Conservation (phyloP, 2,329 filamentous ascomycete genomes). For the Lasiodiplodia sp. region DNA sequence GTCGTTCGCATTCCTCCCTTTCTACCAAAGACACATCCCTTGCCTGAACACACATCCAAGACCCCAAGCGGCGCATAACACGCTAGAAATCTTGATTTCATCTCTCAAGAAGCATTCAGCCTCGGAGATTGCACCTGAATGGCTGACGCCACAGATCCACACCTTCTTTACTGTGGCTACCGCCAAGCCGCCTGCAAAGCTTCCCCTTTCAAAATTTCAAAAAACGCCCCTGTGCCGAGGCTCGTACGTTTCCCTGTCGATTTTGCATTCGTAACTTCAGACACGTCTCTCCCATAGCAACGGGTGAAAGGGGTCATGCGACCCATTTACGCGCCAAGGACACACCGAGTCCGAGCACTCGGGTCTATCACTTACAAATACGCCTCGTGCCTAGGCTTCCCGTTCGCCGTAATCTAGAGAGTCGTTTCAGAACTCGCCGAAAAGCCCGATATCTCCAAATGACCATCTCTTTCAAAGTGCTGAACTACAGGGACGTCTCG, state of each 20-base stretch:
- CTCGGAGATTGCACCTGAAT: slow-evolving; percentile 5
- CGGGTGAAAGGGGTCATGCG: not conserved
- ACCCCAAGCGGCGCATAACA: not conserved
- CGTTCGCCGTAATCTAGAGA: not conserved
- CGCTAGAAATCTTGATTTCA: not conserved
- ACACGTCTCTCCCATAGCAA: not conserved
- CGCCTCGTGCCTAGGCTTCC: no score
- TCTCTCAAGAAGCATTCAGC: not conserved
- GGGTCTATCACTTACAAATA: not conserved
- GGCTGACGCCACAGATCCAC: not conserved
- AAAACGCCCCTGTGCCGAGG: not conserved
- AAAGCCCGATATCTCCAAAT: not conserved
- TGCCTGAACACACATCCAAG: not conserved
- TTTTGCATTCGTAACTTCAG: not conserved
- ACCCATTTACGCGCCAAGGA: not conserved
- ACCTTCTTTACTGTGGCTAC: not conserved
- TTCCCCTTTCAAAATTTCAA: not conserved
- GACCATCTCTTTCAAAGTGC: not conserved
- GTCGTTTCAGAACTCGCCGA: not conserved
- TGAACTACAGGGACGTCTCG: not conserved
- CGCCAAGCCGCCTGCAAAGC: not conserved
- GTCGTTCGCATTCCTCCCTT: no score
- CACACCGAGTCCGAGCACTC: no score
- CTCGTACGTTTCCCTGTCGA: not conserved
- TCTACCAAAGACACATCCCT: no score